A percentile compares a stretch with the other conserved stretches of the same genome.
Conservation (phyloP, 2,329 filamentous ascomycete genomes). For the Aspergillus proliferans region DNA sequence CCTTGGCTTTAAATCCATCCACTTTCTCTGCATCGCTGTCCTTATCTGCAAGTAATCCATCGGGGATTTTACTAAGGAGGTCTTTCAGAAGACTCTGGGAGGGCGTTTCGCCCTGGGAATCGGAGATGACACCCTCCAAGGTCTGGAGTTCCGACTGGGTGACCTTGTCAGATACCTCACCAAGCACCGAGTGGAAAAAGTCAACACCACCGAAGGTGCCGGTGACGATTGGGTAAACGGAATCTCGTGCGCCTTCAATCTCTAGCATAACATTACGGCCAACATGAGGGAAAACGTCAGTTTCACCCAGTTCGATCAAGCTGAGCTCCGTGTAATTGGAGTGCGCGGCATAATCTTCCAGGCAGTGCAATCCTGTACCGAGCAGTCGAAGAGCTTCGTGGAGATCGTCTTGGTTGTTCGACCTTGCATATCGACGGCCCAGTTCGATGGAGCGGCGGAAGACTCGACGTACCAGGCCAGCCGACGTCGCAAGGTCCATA, state of each 20-base stretch:
- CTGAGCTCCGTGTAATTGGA: constrained; percentile 89
- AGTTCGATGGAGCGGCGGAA: constrained; percentile 70
- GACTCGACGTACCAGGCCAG: constrained; percentile 66
- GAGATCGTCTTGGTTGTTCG: constrained; percentile 66
- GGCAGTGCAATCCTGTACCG: constrained; percentile 81
- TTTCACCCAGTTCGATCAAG: constrained; percentile 78
- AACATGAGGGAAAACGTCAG: constrained; percentile 77
- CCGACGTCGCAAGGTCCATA: constrained; percentile 72
- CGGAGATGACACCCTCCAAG: constrained; percentile 72
- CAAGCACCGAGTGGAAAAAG: constrained; percentile 81
- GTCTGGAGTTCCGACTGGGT: constrained; percentile 87
- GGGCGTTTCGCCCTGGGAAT: constrained; percentile 53
- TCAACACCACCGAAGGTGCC: constrained; percentile 94
- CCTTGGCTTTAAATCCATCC: constrained; percentile 72
- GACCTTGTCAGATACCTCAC: constrained; percentile 76
- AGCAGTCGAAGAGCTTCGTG: constrained; percentile 81
- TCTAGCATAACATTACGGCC: constrained; percentile 66
- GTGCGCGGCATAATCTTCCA: constrained; percentile 89
- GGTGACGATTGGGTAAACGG: constrained; percentile 77
- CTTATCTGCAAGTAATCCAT: constrained; percentile 69
- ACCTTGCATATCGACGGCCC: constrained; percentile 65
- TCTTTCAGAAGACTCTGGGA: constrained; percentile 72
- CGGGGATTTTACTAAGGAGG: constrained; percentile 73
- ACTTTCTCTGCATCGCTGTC: constrained; percentile 61
- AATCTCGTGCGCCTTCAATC: constrained; percentile 57